These are phyloP conservation scores for Candida fluviatilis DNA, from an alignment of 805 yeast genomes.

Conservation along the genomic window DNA sequence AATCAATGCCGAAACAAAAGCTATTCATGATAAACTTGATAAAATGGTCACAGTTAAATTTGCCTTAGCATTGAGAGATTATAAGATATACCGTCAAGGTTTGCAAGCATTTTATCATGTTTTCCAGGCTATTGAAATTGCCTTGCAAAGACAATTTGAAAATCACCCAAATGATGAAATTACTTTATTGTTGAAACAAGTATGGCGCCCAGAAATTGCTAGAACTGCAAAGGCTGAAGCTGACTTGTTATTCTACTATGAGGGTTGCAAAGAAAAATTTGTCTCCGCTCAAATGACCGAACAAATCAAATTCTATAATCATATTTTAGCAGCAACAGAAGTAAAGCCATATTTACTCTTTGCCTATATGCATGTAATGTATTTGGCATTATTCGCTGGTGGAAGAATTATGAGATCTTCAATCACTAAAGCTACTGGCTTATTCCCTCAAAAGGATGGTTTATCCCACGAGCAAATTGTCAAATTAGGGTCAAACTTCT, in stretches of 20 bases:
- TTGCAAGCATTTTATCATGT: slow-evolving; percentile 69
- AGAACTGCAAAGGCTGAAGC: slow-evolving; percentile 52
- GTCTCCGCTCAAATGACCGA: slow-evolving; percentile 51
- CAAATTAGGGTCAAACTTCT: slow-evolving; percentile 63
- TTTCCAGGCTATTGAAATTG: slow-evolving; percentile 55
- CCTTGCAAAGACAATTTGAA: background rate
- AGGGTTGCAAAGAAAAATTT: slow-evolving; percentile 47
- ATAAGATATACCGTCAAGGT: slow-evolving; percentile 76
- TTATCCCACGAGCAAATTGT: slow-evolving; percentile 60
- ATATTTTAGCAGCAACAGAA: slow-evolving; percentile 49
- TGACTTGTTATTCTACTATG: slow-evolving; percentile 67
- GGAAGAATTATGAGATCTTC: slow-evolving; percentile 71
- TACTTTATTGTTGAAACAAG: slow-evolving; percentile 47
- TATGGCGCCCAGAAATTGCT: slow-evolving; percentile 70
- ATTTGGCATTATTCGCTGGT: slow-evolving; percentile 83
- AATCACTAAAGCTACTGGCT: slow-evolving; percentile 59
- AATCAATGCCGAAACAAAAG: slow-evolving; percentile 65
- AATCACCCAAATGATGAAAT: slow-evolving; percentile 27
- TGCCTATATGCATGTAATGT: slow-evolving; percentile 83
- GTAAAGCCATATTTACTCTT: slow-evolving; percentile 68
- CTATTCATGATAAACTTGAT: slow-evolving; percentile 64
- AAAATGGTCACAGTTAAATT: slow-evolving; percentile 65
- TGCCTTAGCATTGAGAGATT: slow-evolving; percentile 72
- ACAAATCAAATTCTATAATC: slow-evolving; percentile 60
- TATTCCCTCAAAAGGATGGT: slow-evolving; percentile 73